These are phyloP conservation scores for Sechiopsis laciniata DNA, from an alignment of 306 rosid genomes.

Conservation along the genomic window DNA sequence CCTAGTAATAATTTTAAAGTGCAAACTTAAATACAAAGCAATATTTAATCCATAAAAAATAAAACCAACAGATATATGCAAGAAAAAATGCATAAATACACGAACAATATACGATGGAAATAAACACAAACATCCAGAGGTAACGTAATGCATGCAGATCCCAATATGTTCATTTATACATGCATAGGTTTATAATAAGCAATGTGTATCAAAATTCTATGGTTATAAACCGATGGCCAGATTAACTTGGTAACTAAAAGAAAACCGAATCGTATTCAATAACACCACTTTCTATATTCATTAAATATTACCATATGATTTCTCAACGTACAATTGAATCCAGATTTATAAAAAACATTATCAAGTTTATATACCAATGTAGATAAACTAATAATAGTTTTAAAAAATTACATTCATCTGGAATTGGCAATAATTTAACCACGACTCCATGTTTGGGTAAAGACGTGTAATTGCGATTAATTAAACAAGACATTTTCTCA, in stretches of 20 bases:
- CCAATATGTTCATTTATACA: background rate
- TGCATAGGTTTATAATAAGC: background rate
- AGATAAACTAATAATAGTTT: background rate
- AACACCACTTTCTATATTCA: background rate
- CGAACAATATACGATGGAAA: background rate
- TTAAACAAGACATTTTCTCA: conserved; percentile 26
- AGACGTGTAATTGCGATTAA: background rate
- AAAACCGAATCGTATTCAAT: background rate
- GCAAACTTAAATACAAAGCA: conserved; percentile 6
- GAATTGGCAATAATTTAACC: conserved; percentile 1
- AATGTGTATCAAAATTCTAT: background rate
- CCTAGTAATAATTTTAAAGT: conserved; percentile 15
- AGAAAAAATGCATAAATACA: background rate
- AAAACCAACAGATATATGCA: background rate
- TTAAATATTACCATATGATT: background rate
- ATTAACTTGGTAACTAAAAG: background rate
- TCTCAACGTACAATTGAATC: background rate
- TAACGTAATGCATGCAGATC: background rate
- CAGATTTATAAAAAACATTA: background rate
- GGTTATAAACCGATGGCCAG: background rate
- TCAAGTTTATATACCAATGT: background rate
- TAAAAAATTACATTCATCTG: background rate
- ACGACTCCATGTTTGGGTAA: background rate
- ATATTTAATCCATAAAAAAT: background rate
- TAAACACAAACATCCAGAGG: background rate